Evolutionary conservation across 2,329 filamentous ascomycete species (phyloP).

Genomic region (Talaromyces funiculosus): DNA sequence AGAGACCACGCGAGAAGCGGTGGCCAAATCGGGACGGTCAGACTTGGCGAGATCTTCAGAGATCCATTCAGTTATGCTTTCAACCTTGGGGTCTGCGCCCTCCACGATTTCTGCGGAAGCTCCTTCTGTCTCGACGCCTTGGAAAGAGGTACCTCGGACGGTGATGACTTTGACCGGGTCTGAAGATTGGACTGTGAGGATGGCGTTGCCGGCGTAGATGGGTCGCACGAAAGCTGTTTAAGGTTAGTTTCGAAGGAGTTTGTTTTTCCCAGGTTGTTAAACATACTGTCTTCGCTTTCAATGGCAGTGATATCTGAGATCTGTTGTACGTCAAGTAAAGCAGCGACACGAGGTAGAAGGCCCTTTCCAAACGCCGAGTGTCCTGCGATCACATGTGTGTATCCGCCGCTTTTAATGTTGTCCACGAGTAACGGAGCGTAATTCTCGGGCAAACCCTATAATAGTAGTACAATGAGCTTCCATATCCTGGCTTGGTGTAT

Average conservation of each 20-base stretch:
- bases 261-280: neutral
- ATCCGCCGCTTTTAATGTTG: slow-evolving; percentile 93
- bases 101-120: slow-evolving; percentile 73
- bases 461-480: neutral
- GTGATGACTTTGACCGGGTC: slow-evolving; percentile 86
- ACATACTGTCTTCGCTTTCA: slow-evolving; percentile 74
- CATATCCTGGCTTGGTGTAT: neutral
- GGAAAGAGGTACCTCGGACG: slow-evolving; percentile 87
- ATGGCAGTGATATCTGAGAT: slow-evolving; percentile 86
- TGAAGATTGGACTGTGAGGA: slow-evolving; percentile 86
- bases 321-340: slow-evolving; percentile 85
- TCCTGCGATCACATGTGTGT: slow-evolving; percentile 82
- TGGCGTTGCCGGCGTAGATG: slow-evolving; percentile 96
- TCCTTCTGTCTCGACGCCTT: slow-evolving; percentile 63
- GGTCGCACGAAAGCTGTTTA: slow-evolving; percentile 74
- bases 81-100: slow-evolving; percentile 74
- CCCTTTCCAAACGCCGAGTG: slow-evolving; percentile 98
- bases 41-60: slow-evolving; percentile 90
- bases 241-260: slow-evolving; percentile 11
- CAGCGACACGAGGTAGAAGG: slow-evolving; percentile 83
- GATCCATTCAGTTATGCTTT: slow-evolving; percentile 75
- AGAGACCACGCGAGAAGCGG: slow-evolving; percentile 84
- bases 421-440: slow-evolving; percentile 89
- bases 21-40: slow-evolving; percentile 86
- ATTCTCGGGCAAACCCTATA: slow-evolving; percentile 81